Base-by-base conservation (phyloP, 2,329 filamentous ascomycete genomes). In the Colletotrichum euphorbiae region DNA sequence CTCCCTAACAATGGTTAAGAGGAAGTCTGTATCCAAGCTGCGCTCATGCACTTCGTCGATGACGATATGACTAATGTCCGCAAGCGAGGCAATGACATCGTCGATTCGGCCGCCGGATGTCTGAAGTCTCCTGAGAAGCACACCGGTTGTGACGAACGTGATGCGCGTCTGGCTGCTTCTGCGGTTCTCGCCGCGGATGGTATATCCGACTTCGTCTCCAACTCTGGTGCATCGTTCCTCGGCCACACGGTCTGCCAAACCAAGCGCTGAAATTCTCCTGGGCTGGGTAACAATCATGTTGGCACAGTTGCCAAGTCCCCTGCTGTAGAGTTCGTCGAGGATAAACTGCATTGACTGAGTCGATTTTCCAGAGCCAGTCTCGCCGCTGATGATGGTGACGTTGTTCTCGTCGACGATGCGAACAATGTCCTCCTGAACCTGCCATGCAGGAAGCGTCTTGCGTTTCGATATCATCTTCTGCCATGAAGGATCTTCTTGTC, bases 211-310 rank as follows among this genome's bases (percentile, higher is more conserved):
- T 78, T 98, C 95, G 55, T 93, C 90, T 4, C 96, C 95, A 11
- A 98, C 90, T 38, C 81, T 83, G 8, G 87, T 89, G 77, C 93
- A 97, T 69, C 96, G 88, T 79, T 99, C 96, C 72, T 97, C 94
- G 51, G 93, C 93, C 2, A 99, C 96, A 73, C 96, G 90, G 78
- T 99, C 96, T 2, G 96, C 97, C 67, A 99, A 86, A 56, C 96
- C 94, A 9, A 99, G 86, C 2, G 96, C 96, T 31, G 95, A 98
- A 70, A 99, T 98, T 77, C 96, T 89, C 66, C 96, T 90, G 21
- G 96, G 96, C 74, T 99, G 96, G 0, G 96, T 99, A 74, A 97
- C 97, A 69, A 99, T 89, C 70, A 99, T 97, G 75, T 97, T 98
- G 36, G 91, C 92, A 12, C 88, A 88, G 12, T 87, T 87, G 2